Conservation (phyloP, 2,329 filamentous ascomycete genomes). For the Pseudogymnoascus sp. region DNA sequence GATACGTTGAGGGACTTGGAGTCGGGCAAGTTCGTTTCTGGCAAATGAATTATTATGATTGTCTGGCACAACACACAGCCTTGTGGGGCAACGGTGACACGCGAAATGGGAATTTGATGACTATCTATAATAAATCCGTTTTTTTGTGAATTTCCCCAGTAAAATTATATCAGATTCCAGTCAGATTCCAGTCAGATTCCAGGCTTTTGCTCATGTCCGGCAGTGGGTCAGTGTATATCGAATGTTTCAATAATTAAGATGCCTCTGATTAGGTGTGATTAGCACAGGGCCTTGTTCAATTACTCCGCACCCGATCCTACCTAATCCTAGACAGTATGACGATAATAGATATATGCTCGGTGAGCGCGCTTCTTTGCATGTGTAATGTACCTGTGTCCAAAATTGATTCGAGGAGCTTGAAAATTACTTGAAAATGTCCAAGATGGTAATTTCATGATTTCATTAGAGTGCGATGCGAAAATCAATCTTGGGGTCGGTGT, state of each 20-base stretch:
- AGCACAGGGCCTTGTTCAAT: not conserved
- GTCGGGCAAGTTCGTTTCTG: constrained; percentile 4
- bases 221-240: not conserved
- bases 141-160: not conserved
- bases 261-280: constrained; percentile 5
- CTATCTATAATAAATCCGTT: not conserved
- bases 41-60: constrained; percentile 6
- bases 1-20: not conserved
- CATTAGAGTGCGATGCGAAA: constrained; percentile 12
- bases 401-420: constrained; percentile 52
- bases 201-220: not conserved
- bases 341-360: constrained; percentile 6
- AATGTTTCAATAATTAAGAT: constrained; percentile 6
- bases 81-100: constrained; percentile 2
- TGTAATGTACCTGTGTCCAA: constrained; percentile 27
- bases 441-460: constrained; percentile 28
- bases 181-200: not conserved
- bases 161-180: not conserved
- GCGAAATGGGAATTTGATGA: not conserved
- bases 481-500: constrained; percentile 17
- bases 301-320: constrained; percentile 1
- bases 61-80: constrained; percentile 6
- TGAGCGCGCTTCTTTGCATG: constrained; percentile 6
- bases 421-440: constrained; percentile 48
- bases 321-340: not conserved